Evolutionary conservation across 148 eudicot genomes (phyloP), one percentile per base, ranked within the genome.

Genomic region (Cornus kousa): DNA sequence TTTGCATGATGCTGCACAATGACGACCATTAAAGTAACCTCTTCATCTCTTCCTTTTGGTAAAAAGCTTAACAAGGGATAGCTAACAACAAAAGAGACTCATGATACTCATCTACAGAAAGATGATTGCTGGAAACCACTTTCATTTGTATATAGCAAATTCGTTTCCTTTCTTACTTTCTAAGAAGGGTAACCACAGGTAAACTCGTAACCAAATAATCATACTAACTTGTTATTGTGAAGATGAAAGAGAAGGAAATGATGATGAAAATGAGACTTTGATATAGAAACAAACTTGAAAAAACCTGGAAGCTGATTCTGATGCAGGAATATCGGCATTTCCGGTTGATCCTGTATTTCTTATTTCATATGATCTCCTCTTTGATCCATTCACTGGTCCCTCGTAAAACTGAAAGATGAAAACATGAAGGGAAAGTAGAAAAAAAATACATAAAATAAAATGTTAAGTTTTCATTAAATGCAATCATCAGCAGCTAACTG

Each of bases 371-470:
- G 23, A 20, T 74, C 71, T 75, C 78, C 80, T 85, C 77, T 74
- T 78, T n/a, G 91, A 88, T 55, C 88, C 93, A 87, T 88, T 89
- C 67, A 89, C 88, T 72, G 89, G 90, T 83, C 78, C 90, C 71
- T 80, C 81, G 80, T 80, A 86, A 78, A 94, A 87, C 98, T 92
- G 91, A 68, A 73, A 76, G 24, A 62, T n/a, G 33, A 39, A 19
- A 64, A 76, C 2, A 79, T 28, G 57, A 19, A 75, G 22, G 23
- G 65, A 23, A 72, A 71, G 66, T 71, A 28, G 1, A 28, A 28
- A 28, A 72, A 43, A 77, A 68, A 31, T 11, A 72, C 39, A 46
- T 17, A 16, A 66, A 48, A 17, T 23, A 78, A 28, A 78, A 46
- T 37, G 8, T 43, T 43, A 4, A 0, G 1, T 43, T 43, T 43